These are phyloP conservation scores for Fusarium tuaranense DNA, from an alignment of 2,329 filamentous ascomycete genomes.

Conservation along the genomic window DNA sequence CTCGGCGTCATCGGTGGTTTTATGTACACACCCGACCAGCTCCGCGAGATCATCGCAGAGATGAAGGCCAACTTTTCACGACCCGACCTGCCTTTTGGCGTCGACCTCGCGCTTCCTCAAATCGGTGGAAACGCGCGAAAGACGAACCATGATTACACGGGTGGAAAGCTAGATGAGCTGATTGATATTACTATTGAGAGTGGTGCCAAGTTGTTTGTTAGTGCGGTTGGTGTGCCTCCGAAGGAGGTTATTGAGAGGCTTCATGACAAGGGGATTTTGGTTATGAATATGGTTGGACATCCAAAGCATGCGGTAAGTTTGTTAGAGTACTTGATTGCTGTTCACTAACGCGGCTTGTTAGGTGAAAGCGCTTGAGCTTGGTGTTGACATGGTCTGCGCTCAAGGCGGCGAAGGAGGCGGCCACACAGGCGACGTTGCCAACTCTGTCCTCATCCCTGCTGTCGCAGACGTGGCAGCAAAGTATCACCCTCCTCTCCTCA, in stretches of 20 bases:
- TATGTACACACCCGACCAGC: constrained; percentile 79
- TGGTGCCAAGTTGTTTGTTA: constrained; percentile 87
- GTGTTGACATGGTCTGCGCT: constrained; percentile 91
- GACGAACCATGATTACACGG: constrained; percentile 96
- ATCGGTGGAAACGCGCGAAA: constrained; percentile 85
- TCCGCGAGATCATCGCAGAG: constrained; percentile 85
- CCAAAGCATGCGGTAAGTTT: constrained; percentile 80
- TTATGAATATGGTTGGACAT: constrained; percentile 99
- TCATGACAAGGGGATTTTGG: constrained; percentile 81
- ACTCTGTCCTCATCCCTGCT: constrained; percentile 86
- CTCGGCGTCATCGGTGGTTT: constrained; percentile 80
- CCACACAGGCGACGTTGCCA: constrained; percentile 90
- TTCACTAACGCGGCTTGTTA: constrained; percentile 20
- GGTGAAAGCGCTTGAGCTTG: constrained; percentile 82
- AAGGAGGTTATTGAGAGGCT: constrained; percentile 77
- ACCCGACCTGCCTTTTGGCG: constrained; percentile 83
- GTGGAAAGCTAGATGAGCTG: constrained; percentile 87
- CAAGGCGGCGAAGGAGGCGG: constrained; percentile 95
- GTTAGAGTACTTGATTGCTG: neutral
- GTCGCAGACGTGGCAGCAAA: constrained; percentile 84
- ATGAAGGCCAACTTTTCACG: constrained; percentile 79
- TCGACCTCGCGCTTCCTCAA: constrained; percentile 92
- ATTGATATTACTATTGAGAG: constrained; percentile 88
- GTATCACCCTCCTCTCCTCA: constrained; percentile 77
- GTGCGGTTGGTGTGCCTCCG: constrained; percentile 89